Conservation (phyloP, 2,329 filamentous ascomycete species). For the Phyllosticta citrichinensis region DNA sequence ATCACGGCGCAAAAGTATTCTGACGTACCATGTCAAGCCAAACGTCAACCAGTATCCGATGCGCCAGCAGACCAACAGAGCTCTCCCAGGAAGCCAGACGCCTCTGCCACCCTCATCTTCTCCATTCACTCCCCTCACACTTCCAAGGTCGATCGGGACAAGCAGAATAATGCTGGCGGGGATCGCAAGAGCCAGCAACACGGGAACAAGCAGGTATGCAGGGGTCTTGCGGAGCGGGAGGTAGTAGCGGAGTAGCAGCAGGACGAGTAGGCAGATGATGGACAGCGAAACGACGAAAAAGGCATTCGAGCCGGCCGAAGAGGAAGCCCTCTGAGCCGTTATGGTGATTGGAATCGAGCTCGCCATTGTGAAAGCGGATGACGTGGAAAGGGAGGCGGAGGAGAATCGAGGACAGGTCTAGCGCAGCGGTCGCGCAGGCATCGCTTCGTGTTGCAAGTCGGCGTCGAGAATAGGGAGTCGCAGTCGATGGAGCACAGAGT, state of each 20-base stretch:
- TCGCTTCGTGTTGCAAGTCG: neutral
- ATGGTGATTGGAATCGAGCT: slow-evolving; percentile 17
- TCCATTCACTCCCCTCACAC: slow-evolving; percentile 54
- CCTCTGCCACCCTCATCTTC: slow-evolving; percentile 63
- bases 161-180: slow-evolving; percentile 85
- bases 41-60: slow-evolving; percentile 98
- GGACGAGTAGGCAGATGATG: slow-evolving; percentile 62
- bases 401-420: neutral
- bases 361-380: neutral
- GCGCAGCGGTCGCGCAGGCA: neutral
- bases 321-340: slow-evolving; percentile 36
- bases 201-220: slow-evolving; percentile 77
- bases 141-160: slow-evolving; percentile 91
- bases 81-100: slow-evolving; percentile 73
- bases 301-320: slow-evolving; percentile 64
- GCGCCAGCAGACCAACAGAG: slow-evolving; percentile 81
- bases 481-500: neutral
- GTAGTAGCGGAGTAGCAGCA: slow-evolving; percentile 81
- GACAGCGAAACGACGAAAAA: slow-evolving; percentile 67
- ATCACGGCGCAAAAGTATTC: neutral
- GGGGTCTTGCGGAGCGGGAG: slow-evolving; percentile 84
- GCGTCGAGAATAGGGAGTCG: neutral
- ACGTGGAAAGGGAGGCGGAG: neutral
- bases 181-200: slow-evolving; percentile 91
- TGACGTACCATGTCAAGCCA: slow-evolving; percentile 71